Evolutionary conservation across 1,284 basidiomycete species (phyloP).

Genomic region (Cutaneotrichosporon mucoides): DNA sequence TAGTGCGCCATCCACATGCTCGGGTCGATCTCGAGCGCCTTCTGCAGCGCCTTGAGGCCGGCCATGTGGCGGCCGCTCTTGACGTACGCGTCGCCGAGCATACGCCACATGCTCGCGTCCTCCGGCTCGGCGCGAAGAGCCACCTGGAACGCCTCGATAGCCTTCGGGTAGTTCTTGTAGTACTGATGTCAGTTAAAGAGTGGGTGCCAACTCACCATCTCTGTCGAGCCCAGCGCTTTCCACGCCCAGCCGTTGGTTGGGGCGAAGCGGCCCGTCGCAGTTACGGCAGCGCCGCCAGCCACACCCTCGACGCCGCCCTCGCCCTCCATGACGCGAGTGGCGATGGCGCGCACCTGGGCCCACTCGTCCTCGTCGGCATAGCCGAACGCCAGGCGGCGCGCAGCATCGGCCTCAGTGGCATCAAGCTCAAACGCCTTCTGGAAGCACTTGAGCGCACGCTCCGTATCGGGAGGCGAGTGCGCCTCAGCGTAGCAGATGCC

Average conservation of each 20-base stretch:
- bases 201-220: constrained; percentile 62
- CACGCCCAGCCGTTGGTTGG: constrained; percentile 94
- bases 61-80: constrained; percentile 83
- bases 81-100: constrained; percentile 87
- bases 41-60: constrained; percentile 78
- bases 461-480: constrained; percentile 68
- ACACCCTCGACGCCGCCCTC: constrained; percentile 74
- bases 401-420: constrained; percentile 79
- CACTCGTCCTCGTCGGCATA: constrained; percentile 93
- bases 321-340: constrained; percentile 84
- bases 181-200: constrained; percentile 53
- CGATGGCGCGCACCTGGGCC: constrained; percentile 92
- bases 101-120: constrained; percentile 78
- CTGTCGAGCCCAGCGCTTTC: constrained; percentile 93
- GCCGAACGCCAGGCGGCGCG: constrained; percentile 73
- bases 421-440: constrained; percentile 98
- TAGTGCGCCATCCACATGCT: constrained; percentile 80
- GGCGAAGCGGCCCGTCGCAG: constrained; percentile 53
- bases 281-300: constrained; percentile 53
- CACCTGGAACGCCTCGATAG: constrained; percentile 83
- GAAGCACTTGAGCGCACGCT: constrained; percentile 90
- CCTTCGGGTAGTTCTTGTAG: constrained; percentile 67
- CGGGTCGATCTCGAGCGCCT: constrained; percentile 64
- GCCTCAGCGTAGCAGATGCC: constrained; percentile 82
- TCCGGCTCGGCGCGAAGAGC: constrained; percentile 75